phyloP scores from a whole-genome alignment of 805 yeast genomes.

The Candida silvatica region DNA sequence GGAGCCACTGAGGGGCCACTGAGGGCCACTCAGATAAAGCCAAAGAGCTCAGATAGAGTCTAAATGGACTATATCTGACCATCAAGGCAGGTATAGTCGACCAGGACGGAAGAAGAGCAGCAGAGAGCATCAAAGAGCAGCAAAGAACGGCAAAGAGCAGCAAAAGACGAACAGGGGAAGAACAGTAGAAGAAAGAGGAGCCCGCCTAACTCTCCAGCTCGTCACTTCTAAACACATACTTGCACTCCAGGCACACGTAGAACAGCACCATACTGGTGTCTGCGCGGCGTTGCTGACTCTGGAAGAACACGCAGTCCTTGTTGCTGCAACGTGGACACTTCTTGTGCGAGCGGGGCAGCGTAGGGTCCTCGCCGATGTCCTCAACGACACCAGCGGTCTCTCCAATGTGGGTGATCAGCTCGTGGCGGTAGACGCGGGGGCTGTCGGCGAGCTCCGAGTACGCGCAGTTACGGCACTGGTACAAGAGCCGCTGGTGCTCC shows the following conservation, averaged over 20 bases:
- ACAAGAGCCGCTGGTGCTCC: slow-evolving; percentile 63
- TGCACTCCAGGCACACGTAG: slow-evolving; percentile 85
- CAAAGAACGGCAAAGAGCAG: no score
- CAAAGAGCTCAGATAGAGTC: no score
- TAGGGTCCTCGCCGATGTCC: slow-evolving; percentile 95
- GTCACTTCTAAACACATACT: slow-evolving; percentile 50
- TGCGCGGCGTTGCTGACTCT: slow-evolving; percentile 88
- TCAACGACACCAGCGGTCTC: slow-evolving; percentile 97
- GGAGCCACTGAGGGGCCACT: no score
- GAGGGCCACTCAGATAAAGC: no score
- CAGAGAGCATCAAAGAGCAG: no score
- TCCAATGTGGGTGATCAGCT: slow-evolving; percentile 82
- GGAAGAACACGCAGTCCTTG: slow-evolving; percentile 92
- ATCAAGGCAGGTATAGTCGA: no score
- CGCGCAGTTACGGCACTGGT: slow-evolving; percentile 91
- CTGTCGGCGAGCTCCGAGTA: slow-evolving; percentile 88
- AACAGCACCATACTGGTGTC: slow-evolving; percentile 94
- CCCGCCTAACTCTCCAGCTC: no score
- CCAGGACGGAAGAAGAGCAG: no score
- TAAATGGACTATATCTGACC: no score
- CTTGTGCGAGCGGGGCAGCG: slow-evolving; percentile 90
- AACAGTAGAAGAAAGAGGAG: no score
- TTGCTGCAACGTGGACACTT: slow-evolving; percentile 88
- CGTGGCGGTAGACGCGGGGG: slow-evolving; percentile 86
- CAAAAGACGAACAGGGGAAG: no score